phyloP scores from a whole-genome alignment of 2,329 filamentous ascomycete species.

The Verticillium albo-atrum region DNA sequence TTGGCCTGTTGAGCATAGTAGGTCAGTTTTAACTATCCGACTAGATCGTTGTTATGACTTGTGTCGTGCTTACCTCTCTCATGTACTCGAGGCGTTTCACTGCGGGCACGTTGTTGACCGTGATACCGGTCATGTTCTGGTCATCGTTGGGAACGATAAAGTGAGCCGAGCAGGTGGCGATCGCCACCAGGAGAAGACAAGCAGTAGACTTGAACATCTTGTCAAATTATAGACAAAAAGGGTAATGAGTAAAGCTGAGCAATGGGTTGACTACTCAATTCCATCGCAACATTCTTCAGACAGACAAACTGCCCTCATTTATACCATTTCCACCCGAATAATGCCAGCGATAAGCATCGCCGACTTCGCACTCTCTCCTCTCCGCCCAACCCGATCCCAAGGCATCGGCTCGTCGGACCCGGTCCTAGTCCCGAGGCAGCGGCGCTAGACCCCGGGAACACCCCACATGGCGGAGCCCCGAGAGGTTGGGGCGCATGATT shows the following conservation, averaged over 20 bases:
- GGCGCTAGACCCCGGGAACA: background rate
- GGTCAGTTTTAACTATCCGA: no score
- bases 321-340: background rate
- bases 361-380: background rate
- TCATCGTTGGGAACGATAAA: conserved; percentile 7
- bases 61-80: background rate
- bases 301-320: background rate
- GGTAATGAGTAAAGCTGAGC: background rate
- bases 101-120: conserved; percentile 5
- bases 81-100: conserved; percentile 6
- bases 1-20: background rate
- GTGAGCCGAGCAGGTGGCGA: background rate
- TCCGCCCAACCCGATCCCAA: background rate
- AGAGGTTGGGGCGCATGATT: background rate
- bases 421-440: background rate
- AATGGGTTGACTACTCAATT: no score
- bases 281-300: no score
- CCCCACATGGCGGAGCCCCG: background rate
- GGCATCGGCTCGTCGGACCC: background rate
- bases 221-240: background rate
- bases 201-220: background rate
- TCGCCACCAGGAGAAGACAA: background rate
- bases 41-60: background rate
- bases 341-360: background rate
- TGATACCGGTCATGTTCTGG: conserved; percentile 7